Percentiles rank a stretch among this genome's conserved stretches.
Evolutionary conservation across 768 basidiomycete species (phyloP).

Genomic region (Pleurotus salmoneostramineus): DNA sequence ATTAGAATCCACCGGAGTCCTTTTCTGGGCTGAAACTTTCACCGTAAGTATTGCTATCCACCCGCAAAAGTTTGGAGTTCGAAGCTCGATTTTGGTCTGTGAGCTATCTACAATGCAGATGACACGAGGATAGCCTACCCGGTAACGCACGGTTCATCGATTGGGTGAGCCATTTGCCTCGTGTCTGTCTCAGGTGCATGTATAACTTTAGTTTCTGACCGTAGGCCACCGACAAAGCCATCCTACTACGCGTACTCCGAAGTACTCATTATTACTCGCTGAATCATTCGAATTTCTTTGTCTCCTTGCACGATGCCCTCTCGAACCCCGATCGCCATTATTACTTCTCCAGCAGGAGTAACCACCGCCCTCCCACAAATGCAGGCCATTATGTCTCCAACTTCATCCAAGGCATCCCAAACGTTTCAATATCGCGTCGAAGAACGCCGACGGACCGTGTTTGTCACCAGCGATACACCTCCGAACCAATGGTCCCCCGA

Average conservation of each 20-base stretch:
- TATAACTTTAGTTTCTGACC: conserved; percentile 18
- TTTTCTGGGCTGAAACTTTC: no score
- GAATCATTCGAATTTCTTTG: background rate
- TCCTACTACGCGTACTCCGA: background rate
- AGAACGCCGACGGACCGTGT: conserved; percentile 42
- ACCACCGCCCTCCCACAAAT: conserved; percentile 11
- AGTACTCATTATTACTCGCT: background rate
- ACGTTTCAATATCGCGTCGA: conserved; percentile 43
- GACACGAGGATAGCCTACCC: conserved; percentile 1
- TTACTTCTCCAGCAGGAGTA: conserved; percentile 6
- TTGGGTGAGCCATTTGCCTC: conserved; percentile 13
- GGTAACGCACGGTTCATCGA: background rate
- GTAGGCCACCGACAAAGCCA: background rate
- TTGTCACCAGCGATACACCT: conserved; percentile 38
- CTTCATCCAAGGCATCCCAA: conserved; percentile 21
- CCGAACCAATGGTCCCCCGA: conserved; percentile 39
- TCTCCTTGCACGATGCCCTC: background rate
- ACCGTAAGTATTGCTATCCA: no score
- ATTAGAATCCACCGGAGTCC: no score
- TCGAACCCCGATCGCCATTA: conserved; percentile 6
- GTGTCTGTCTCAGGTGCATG: conserved; percentile 17
- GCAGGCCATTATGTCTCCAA: conserved; percentile 12
- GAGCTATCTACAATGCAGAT: conserved; percentile 8
- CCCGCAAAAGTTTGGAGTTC: background rate
- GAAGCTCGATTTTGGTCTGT: background rate